Evolutionary conservation across 2,329 filamentous ascomycete genomes (phyloP), one percentile per base, ranked within the genome.

Genomic region (Shiraia bambusicola): DNA sequence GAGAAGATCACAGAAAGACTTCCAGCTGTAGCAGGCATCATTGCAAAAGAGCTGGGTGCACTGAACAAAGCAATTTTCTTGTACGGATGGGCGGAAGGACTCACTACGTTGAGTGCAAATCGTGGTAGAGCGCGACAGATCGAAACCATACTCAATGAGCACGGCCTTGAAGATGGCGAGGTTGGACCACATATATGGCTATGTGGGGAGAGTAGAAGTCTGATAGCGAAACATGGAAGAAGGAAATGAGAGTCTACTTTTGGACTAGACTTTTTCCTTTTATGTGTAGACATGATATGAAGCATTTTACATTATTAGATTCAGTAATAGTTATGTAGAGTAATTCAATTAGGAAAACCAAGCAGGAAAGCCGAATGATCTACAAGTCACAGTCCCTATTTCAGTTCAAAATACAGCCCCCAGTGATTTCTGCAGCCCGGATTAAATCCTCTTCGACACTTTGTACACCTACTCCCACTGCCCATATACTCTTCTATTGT

Each of bases 71-170:
- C 83, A 14, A 85, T 88, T 7, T 88, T 90, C 58, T 71, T 86
- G 37, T 82, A 83, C 57, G 86, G 86, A 12, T 91, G 87, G 87
- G 74, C 75, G 8, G 69, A 72, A 7, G 72, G 76, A 0, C 60
- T 78, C 17, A 86, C 83, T 1, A 90, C 86, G 1, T 69, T 91
- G 37, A 88, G 85, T 3, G 84, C 83, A 47, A 90, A 91, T 59
- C 76, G 79, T 15, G 79, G 79, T 1, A 82, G 86, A 31, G 78
- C 81, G 15, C 86, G 81, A 50, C 78, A 83, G 50, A 80, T 91
- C 31, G 81, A 87, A 50, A 64, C 60, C 16, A 70, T 75, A 2
- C 71, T 86, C 34, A 80, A 84, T 47, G 71, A 74, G 45, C 70
- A 77, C 45, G 66, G 66, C 1, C 62, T 73, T 2, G 50, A 60